Evolutionary conservation across 225 moss, liverwort and hornwort genomes (phyloP).

Genomic region (Physcomitrellopsis africana): DNA sequence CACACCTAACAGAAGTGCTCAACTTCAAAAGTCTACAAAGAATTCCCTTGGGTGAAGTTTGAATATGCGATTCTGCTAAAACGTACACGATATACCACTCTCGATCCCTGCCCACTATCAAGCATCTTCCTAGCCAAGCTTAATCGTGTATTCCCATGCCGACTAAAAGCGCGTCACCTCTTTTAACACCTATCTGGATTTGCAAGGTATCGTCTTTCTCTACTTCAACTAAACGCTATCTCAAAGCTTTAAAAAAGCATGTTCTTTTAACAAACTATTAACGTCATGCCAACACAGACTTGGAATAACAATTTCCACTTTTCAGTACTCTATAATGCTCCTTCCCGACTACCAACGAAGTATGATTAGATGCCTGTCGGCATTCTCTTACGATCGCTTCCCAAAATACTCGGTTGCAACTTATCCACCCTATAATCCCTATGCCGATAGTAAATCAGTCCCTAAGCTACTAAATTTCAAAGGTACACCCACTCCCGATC

Average conservation of each 20-base stretch:
- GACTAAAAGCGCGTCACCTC: not conserved
- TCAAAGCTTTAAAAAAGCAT: not conserved
- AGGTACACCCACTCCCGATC: constrained; percentile 6
- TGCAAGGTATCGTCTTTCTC: not conserved
- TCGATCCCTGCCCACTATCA: constrained; percentile 3
- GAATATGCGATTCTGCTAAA: not conserved
- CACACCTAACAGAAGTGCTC: no score
- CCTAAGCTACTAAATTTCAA: not conserved
- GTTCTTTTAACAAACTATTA: not conserved
- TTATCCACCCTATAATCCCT: not conserved
- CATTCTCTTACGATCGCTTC: constrained; percentile 17
- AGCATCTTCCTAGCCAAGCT: not conserved
- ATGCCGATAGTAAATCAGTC: constrained; percentile 8
- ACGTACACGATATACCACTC: not conserved
- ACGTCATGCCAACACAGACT: not conserved
- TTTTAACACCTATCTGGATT: not conserved
- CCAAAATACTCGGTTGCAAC: not conserved
- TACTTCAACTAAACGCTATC: not conserved
- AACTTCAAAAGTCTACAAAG: not conserved
- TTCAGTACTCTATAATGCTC: not conserved
- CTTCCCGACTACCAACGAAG: not conserved
- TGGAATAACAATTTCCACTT: not conserved
- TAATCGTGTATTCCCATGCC: not conserved
- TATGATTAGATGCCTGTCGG: constrained; percentile 3
- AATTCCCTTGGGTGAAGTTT: not conserved